Conservation (phyloP, 768 basidiomycete genomes). For the Suillus subluteus region DNA sequence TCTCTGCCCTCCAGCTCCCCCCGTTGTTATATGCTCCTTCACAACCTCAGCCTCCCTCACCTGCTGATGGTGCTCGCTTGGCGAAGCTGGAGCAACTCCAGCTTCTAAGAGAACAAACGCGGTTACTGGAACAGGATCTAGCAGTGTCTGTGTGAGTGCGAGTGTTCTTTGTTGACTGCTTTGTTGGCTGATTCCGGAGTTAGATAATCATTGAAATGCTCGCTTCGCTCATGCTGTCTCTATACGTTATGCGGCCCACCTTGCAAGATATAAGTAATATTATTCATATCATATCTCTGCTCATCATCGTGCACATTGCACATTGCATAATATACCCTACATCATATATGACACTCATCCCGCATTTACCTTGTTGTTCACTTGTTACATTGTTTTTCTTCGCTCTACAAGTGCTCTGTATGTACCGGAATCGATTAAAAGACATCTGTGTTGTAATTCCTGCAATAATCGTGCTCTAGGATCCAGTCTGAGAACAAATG, state of each 20-base stretch:
- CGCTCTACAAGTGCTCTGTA: not conserved
- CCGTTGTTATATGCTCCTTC: not conserved
- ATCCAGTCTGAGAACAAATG: not conserved
- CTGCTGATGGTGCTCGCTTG: slow-evolving; percentile 21
- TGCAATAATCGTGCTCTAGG: not conserved
- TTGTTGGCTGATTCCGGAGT: not conserved
- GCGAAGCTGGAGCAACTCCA: slow-evolving; percentile 36
- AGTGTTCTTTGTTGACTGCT: not conserved
- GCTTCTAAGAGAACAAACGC: slow-evolving; percentile 38
- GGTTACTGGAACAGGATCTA: slow-evolving; percentile 39
- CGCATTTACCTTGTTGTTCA: not conserved
- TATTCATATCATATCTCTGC: slow-evolving; percentile 16
- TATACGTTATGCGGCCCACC: not conserved
- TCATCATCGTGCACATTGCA: not conserved
- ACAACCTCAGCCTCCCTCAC: not conserved
- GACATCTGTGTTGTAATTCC: not conserved
- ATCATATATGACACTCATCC: not conserved
- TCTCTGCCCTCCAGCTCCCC: slow-evolving; percentile 31
- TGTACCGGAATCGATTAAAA: not conserved
- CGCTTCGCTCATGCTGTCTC: no score
- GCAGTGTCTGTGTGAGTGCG: slow-evolving; percentile 16
- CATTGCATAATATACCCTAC: slow-evolving; percentile 9
- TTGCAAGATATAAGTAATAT: slow-evolving; percentile 21
- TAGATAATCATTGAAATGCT: slow-evolving; percentile 6
- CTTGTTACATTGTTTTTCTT: not conserved